Conservation (phyloP, 805 yeast species). For the Ogataea methanolica region DNA sequence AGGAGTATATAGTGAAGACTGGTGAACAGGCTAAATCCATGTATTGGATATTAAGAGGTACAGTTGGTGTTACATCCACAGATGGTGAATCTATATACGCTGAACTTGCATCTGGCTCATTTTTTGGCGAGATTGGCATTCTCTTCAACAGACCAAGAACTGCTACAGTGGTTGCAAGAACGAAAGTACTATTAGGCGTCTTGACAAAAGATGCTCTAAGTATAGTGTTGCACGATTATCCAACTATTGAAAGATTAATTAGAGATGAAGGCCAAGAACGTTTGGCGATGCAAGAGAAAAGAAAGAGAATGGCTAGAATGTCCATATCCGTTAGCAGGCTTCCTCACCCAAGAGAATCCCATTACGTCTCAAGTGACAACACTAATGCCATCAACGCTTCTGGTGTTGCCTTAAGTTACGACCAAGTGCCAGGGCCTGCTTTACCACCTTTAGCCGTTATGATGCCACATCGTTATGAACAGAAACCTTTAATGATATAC, state of each 20-base stretch:
- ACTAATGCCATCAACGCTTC: constrained; percentile 21
- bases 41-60: constrained; percentile 77
- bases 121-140: constrained; percentile 78
- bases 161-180: constrained; percentile 70
- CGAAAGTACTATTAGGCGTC: constrained; percentile 63
- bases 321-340: constrained; percentile 16
- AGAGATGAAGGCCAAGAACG: constrained; percentile 80
- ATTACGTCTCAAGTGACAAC: constrained; percentile 1
- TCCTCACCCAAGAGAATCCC: constrained; percentile 6
- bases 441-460: constrained; percentile 29
- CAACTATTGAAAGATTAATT: constrained; percentile 60
- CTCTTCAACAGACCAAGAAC: constrained; percentile 72
- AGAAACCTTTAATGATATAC: background rate
- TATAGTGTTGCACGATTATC: constrained; percentile 56
- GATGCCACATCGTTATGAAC: constrained; percentile 1
- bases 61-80: constrained; percentile 69
- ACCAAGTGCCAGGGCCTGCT: constrained; percentile 36
- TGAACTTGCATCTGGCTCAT: constrained; percentile 62
- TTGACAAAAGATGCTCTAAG: constrained; percentile 60
- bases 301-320: constrained; percentile 40
- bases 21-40: constrained; percentile 74
- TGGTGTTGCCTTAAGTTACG: constrained; percentile 27
- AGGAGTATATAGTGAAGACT: constrained; percentile 61
- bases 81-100: constrained; percentile 77
- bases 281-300: constrained; percentile 63